These are phyloP conservation scores for Coprinopsis marcescibilis DNA, from an alignment of 768 basidiomycete species.

Conservation along the genomic window DNA sequence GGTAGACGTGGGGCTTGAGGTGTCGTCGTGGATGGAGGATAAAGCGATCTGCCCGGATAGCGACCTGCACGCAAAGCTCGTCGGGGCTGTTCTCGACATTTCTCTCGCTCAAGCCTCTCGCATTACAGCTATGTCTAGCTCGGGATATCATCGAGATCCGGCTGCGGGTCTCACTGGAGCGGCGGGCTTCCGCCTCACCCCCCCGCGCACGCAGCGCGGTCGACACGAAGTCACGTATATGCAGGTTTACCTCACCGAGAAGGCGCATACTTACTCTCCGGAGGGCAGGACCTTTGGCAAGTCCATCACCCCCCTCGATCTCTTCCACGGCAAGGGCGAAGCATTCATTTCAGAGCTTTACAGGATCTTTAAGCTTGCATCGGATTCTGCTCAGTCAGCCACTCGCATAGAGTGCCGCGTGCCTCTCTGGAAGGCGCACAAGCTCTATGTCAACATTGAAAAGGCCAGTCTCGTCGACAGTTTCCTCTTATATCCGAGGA, in stretches of 20 bases:
- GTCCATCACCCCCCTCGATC: not conserved
- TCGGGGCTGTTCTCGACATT: not conserved
- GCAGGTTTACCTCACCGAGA: conserved; percentile 17
- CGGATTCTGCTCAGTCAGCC: not conserved
- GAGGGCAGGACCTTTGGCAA: conserved; percentile 12
- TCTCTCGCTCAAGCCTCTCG: not conserved
- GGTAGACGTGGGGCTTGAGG: too few relatives aligned
- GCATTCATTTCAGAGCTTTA: not conserved
- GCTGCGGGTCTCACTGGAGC: conserved; percentile 13
- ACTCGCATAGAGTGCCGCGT: conserved; percentile 9
- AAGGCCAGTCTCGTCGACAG: not conserved
- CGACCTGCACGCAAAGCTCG: not conserved
- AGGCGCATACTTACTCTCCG: conserved; percentile 9
- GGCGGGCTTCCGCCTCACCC: conserved; percentile 12
- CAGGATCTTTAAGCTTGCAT: conserved; percentile 1
- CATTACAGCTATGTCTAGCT: not conserved
- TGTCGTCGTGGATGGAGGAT: too few relatives aligned
- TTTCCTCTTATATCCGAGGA: not conserved
- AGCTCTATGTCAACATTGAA: conserved; percentile 1
- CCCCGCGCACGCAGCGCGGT: conserved; percentile 9
- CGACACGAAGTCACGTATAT: conserved; percentile 7
- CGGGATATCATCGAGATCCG: conserved; percentile 13
- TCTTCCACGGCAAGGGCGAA: not conserved
- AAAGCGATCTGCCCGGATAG: conserved; percentile 17
- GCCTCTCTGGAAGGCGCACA: not conserved